phyloP scores from a whole-genome alignment of 1,284 basidiomycete species.

The Naganishia albida region DNA sequence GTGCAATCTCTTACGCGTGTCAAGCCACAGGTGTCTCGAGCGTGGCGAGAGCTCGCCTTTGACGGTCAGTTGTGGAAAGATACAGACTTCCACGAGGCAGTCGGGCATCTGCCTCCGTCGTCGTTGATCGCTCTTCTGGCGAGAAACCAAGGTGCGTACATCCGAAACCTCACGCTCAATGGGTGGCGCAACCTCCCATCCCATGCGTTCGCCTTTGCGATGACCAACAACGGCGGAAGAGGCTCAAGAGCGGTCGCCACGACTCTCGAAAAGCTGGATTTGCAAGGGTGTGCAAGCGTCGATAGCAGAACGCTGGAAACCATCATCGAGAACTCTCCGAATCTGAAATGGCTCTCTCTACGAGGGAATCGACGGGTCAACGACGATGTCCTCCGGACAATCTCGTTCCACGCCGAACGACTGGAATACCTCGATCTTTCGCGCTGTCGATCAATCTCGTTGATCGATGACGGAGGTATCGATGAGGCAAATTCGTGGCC shows the following conservation, averaged over 20 bases:
- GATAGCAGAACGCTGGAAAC: slow-evolving; percentile 67
- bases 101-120: slow-evolving; percentile 51
- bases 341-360: slow-evolving; percentile 64
- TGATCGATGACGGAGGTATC: slow-evolving; percentile 58
- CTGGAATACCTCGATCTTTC: slow-evolving; percentile 70
- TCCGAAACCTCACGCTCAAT: slow-evolving; percentile 64
- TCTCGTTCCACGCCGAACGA: slow-evolving; percentile 62
- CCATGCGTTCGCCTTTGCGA: slow-evolving; percentile 36
- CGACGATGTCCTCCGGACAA: slow-evolving; percentile 68
- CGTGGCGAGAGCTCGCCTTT: slow-evolving; percentile 74
- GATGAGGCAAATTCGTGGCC: slow-evolving; percentile 56
- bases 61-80: slow-evolving; percentile 84
- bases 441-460: slow-evolving; percentile 70
- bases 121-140: slow-evolving; percentile 41
- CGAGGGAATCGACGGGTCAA: slow-evolving; percentile 69
- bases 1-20: no score
- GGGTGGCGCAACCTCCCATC: slow-evolving; percentile 65
- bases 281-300: slow-evolving; percentile 71
- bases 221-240: slow-evolving; percentile 28
- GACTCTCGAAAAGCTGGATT: slow-evolving; percentile 60
- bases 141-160: slow-evolving; percentile 58
- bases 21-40: slow-evolving; percentile 69
- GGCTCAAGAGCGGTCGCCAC: slow-evolving; percentile 32
- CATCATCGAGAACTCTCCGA: slow-evolving; percentile 69
- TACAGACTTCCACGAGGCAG: slow-evolving; percentile 65